Evolutionary conservation across 306 rosid genomes (phyloP), one percentile per base, ranked within the genome.

Genomic region (Elaeagnus macrophylla): DNA sequence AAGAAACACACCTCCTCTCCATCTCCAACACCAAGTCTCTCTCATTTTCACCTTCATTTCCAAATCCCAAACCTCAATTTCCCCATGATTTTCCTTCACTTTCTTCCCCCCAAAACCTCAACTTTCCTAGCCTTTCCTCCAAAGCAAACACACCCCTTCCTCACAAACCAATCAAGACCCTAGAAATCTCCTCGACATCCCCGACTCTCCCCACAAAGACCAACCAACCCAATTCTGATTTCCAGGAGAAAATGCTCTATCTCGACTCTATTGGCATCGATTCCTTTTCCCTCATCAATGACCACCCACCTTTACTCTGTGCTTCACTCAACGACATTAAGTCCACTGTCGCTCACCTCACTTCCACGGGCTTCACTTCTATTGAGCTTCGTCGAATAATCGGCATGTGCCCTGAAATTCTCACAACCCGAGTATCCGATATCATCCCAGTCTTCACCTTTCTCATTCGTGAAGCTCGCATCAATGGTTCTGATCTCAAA

Each of bases 211-310:
- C 53, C 57, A 57, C 58, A n/a, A 53, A 36, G 54, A 25, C 4
- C 32, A 25, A 25, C 42, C 46, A 10, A 42, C 46, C 15, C 49
- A n/a, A 5, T 17, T 55, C 82, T 0, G 62, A 76, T 12, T 91
- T 84, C 62, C 78, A 80, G 5, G 75, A 78, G 40, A 91, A 84
- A 67, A 64, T 76, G 61, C 81, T 87, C 46, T 91, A 75, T 63
- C 81, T 91, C 13, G 97, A 91, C 66, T 91, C 95, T 19, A 72
- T 91, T 1, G 95, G 95, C 59, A 70, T 91, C 10, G 93, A 86
- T 68, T 77, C 88, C 75, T 71, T 84, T 68, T 68, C 95, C 51
- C 61, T 87, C 53, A 62, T 84, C 71, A 67, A 68, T 53, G 64
- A 73, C 60, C 76, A 87, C 76, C 99, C 99, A 37, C 78, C 62